Conservation (phyloP, 805 yeast genomes). For the Wickerhamomyces pijperi region DNA sequence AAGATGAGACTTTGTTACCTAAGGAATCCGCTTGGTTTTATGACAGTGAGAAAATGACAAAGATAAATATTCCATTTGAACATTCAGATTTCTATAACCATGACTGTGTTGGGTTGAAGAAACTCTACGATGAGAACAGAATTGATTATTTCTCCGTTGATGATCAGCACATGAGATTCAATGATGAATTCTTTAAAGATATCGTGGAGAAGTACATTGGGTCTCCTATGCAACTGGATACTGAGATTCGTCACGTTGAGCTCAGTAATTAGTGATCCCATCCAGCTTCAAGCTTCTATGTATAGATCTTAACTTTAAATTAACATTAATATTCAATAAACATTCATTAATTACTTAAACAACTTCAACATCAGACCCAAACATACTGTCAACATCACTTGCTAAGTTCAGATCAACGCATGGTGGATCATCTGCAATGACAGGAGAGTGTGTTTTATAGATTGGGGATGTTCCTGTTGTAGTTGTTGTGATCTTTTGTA, state of each 20-base stretch:
- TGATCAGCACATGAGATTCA: constrained; percentile 57
- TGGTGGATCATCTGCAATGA: too few species aligned
- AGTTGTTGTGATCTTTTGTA: too few species aligned
- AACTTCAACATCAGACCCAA: constrained; percentile 17
- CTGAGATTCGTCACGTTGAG: neutral
- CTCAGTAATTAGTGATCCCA: neutral
- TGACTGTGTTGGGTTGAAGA: constrained; percentile 50
- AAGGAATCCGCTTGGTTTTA: constrained; percentile 60
- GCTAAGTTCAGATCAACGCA: too few species aligned
- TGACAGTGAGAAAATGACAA: constrained; percentile 37
- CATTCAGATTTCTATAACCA: constrained; percentile 38
- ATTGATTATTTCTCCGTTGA: constrained; percentile 41
- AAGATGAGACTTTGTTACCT: constrained; percentile 65
- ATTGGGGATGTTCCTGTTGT: too few species aligned
- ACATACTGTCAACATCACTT: constrained; percentile 4
- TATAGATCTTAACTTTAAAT: neutral
- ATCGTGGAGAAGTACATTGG: constrained; percentile 36
- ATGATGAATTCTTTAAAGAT: constrained; percentile 34
- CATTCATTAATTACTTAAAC: constrained; percentile 3
- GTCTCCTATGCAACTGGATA: neutral
- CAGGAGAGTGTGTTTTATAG: too few species aligned
- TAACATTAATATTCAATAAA: neutral
- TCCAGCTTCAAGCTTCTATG: neutral
- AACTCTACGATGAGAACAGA: constrained; percentile 29
- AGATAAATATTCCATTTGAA: constrained; percentile 31